Percentiles rank a stretch among this genome's conserved stretches.
phyloP scores from a whole-genome alignment of 2,329 filamentous ascomycete species.

The Penicillium thymicola region DNA sequence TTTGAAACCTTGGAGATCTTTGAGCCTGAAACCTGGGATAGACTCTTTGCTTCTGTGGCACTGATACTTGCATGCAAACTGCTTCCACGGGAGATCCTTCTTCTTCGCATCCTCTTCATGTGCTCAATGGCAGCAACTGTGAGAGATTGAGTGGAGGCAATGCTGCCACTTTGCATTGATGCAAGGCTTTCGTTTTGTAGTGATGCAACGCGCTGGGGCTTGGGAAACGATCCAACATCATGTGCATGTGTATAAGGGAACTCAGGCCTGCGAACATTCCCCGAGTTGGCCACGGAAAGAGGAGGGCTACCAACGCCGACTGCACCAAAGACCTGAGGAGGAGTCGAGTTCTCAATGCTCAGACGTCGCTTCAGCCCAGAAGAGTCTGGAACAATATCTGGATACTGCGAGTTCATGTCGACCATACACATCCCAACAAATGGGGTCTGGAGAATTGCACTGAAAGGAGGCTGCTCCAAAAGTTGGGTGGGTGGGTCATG shows the following conservation, averaged over 20 bases:
- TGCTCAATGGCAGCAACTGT: conserved; percentile 13
- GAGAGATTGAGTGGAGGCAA: conserved; percentile 11
- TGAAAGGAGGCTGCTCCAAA: conserved; percentile 19
- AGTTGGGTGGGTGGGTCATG: not conserved
- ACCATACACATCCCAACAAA: conserved; percentile 24
- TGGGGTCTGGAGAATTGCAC: conserved; percentile 16
- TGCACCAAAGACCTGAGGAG: not conserved
- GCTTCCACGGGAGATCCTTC: not conserved
- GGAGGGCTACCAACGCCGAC: not conserved
- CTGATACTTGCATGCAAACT: not conserved
- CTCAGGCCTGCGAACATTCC: not conserved
- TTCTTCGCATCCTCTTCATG: conserved; percentile 6
- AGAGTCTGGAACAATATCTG: not conserved
- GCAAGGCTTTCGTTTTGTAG: conserved; percentile 5
- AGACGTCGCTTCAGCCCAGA: not conserved
- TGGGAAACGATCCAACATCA: not conserved
- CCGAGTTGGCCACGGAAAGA: not conserved
- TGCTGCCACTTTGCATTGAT: conserved; percentile 7
- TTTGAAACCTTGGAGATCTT: not conserved
- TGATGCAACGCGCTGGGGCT: not conserved
- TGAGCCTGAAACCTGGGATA: not conserved
- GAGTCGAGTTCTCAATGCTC: not conserved
- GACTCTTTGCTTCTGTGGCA: not conserved
- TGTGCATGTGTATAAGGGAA: not conserved
- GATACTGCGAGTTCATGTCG: conserved; percentile 3